phyloP scores from a whole-genome alignment of 768 basidiomycete genomes.

The Phaffia tasmanica region DNA sequence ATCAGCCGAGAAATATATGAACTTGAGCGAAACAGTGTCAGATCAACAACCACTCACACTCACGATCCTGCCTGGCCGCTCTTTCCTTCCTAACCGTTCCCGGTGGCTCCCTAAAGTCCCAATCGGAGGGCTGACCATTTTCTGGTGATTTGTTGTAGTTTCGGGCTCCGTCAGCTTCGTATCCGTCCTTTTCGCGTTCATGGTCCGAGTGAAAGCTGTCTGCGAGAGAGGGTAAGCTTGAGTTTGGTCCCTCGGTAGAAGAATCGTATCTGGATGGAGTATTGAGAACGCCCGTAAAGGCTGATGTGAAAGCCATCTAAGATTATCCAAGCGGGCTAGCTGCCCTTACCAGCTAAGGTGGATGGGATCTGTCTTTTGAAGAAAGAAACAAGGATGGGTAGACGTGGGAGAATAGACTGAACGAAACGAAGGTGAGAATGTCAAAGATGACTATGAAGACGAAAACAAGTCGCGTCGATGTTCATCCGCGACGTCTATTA shows the following conservation, averaged over 20 bases:
- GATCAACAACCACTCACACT: not conserved
- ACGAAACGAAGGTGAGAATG: no score
- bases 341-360: no score
- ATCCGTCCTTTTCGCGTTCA: slow-evolving; percentile 10
- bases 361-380: no score
- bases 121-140: not conserved
- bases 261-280: not conserved
- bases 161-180: not conserved
- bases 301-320: no score
- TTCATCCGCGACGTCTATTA: no score
- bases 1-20: not conserved
- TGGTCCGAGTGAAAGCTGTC: slow-evolving; percentile 21
- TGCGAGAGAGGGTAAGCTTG: slow-evolving; percentile 16
- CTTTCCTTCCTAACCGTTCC: slow-evolving; percentile 11
- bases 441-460: no score
- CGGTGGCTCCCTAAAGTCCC: not conserved
- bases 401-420: no score
- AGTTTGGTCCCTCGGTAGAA: slow-evolving; percentile 2
- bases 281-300: no score
- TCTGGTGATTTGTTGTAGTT: not conserved
- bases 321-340: no score
- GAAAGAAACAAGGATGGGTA: no score
- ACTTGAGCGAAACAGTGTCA: not conserved
- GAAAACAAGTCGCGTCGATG: no score
- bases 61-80: not conserved